These are phyloP conservation scores for Heterobasidion annosum DNA, from an alignment of 1,284 basidiomycete genomes.

Conservation along the genomic window DNA sequence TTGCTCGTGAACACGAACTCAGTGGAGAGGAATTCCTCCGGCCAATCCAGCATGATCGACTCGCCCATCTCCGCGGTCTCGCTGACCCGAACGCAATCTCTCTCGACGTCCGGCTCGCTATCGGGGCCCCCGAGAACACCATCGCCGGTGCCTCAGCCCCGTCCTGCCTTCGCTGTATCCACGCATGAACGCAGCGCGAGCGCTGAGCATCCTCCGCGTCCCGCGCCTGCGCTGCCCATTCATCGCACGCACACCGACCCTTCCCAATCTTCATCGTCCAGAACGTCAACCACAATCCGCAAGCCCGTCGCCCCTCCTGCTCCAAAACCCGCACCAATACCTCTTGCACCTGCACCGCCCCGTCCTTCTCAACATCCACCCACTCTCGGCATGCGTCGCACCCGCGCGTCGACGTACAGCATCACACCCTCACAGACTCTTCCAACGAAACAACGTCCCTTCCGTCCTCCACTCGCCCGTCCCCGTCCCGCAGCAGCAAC, in stretches of 20 bases:
- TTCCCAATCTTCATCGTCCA: not conserved
- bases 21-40: not conserved
- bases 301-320: not conserved
- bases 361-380: not conserved
- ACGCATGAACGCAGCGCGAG: not conserved
- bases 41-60: not conserved
- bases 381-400: slow-evolving; percentile 1
- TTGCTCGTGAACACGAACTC: not conserved
- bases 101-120: not conserved
- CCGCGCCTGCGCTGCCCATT: not conserved
- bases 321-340: no score
- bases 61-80: not conserved
- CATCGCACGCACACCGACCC: not conserved
- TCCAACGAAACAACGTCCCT: slow-evolving; percentile 1
- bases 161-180: not conserved
- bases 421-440: slow-evolving; percentile 1
- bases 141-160: not conserved
- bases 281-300: no score
- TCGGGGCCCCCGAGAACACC: not conserved
- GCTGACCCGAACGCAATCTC: not conserved
- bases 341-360: not conserved
- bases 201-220: not conserved
- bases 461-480: not conserved
- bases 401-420: not conserved
- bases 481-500: not conserved